Evolutionary conservation across 495 filamentous ascomycete genomes (phyloP), one percentile per base, ranked within the genome.

Genomic region (Penicillium ucsense): DNA sequence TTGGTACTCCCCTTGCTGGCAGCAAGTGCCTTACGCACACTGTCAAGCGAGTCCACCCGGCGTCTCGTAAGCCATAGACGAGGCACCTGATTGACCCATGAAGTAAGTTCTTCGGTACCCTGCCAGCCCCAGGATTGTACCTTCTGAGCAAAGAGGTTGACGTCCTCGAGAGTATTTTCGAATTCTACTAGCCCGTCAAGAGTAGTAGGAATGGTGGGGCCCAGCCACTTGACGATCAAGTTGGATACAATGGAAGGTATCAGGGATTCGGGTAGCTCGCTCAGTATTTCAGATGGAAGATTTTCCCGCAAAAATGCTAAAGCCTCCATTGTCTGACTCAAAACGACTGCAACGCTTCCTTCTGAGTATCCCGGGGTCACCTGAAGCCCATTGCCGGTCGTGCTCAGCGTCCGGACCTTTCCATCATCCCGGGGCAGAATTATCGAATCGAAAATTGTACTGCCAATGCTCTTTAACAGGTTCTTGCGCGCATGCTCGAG

Each of bases 11-110:
- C 76, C 35, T 88, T 68, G 5, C 84, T 86, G 31, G 70, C 61
- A 41, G 81, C 70, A 30, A 94, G 68, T 28, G 85, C 76, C 43
- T 72, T 77, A 41, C 90, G 79, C 5, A 92, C 80, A 20, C 74
- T 72, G 52, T 88, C 81, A 32, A 99, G 68, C 3, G 85, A 82
- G 36, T 76, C 75, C 52, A 92, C 88, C 47, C 82, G 82, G 48
- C 86, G 82, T 59, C 86, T 89, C n/a, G 80, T 77, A 20, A 96
- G 72, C 92, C 92, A 98, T 8, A 89, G 76, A 27, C 78, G 77
- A 4, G 91, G 84, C 5, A 84, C 85, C 41, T 81, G 79, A 31
- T 84, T 79, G 0, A 84, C 80, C 92, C 92, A 98, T 36, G 87
- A 82, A 7, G 79, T 71, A 45, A 97, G 63, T 12, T 81, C 77